These are phyloP conservation scores for Colletotrichum abscissum DNA, from an alignment of 2,329 filamentous ascomycete genomes.

Conservation along the genomic window DNA sequence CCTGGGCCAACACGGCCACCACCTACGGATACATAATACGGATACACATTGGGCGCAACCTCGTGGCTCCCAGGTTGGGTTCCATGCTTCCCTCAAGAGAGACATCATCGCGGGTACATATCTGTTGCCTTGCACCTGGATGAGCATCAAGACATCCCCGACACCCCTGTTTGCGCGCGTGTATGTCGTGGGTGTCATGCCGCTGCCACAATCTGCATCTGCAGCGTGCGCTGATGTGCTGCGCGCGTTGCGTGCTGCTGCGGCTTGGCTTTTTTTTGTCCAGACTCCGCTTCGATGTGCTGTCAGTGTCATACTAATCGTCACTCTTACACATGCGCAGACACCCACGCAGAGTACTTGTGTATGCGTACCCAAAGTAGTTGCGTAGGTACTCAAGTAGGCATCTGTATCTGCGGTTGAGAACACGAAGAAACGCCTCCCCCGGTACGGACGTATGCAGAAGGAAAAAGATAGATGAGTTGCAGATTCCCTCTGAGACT, in stretches of 20 bases:
- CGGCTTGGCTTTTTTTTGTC: neutral
- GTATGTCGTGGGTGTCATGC: conserved; percentile 6
- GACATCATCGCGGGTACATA: neutral
- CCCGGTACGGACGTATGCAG: conserved; percentile 32
- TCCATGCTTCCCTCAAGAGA: conserved; percentile 7
- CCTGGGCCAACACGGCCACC: neutral
- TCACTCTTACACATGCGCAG: neutral
- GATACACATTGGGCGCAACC: conserved; percentile 7
- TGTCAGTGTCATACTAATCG: conserved; percentile 25
- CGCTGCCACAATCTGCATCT: conserved; percentile 14
- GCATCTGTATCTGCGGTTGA: neutral
- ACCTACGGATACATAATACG: too few relatives aligned
- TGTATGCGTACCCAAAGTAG: too few relatives aligned
- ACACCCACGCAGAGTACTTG: neutral
- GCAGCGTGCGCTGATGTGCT: neutral
- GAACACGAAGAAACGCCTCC: neutral
- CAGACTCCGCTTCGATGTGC: neutral
- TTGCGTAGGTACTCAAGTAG: too few relatives aligned
- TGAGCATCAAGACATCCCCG: conserved; percentile 2
- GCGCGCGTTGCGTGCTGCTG: neutral
- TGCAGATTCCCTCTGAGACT: conserved; percentile 31
- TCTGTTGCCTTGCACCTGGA: too few relatives aligned
- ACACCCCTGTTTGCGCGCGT: conserved; percentile 5
- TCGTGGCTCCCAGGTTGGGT: conserved; percentile 27
- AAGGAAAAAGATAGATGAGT: conserved; percentile 25